A percentile compares a stretch with the other conserved stretches of the same genome.
Conservation (phyloP, 257 asterid genomes). For the Forsythia viridissima region DNA sequence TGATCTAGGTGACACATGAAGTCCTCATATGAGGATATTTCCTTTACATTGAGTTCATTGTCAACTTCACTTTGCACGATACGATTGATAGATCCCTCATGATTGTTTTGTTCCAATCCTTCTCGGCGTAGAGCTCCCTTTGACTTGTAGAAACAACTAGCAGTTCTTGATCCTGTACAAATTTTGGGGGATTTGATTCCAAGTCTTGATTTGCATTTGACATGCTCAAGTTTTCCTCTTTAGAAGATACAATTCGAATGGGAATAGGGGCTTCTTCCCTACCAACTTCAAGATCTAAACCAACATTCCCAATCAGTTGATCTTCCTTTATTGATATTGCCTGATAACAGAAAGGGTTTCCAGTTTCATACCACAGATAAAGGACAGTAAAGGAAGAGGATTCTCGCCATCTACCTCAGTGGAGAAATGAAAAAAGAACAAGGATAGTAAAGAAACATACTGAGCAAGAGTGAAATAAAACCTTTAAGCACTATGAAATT, state of each 20-base stretch:
- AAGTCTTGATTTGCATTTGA: slow-evolving; percentile 31
- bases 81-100: slow-evolving; percentile 26
- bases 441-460: not conserved
- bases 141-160: slow-evolving; percentile 30
- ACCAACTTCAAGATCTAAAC: slow-evolving; percentile 54
- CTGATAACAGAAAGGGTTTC: slow-evolving; percentile 40
- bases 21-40: slow-evolving; percentile 51
- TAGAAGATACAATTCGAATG: slow-evolving; percentile 65
- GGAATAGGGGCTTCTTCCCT: slow-evolving; percentile 43
- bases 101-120: slow-evolving; percentile 26
- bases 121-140: slow-evolving; percentile 20
- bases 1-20: slow-evolving; percentile 63
- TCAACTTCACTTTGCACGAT: slow-evolving; percentile 28
- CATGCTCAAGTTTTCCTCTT: slow-evolving; percentile 34
- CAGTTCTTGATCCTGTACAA: slow-evolving; percentile 33
- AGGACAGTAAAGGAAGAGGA: not conserved
- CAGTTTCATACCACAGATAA: slow-evolving; percentile 8
- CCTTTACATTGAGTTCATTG: slow-evolving; percentile 27
- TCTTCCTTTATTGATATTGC: slow-evolving; percentile 78
- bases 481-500: not conserved
- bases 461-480: not conserved
- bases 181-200: slow-evolving; percentile 24
- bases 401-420: not conserved
- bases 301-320: slow-evolving; percentile 73
- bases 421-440: not conserved